Percentiles rank a stretch among this genome's conserved stretches.
Conservation (phyloP, 1,284 basidiomycete species). For the Gymnopus androsaceus region DNA sequence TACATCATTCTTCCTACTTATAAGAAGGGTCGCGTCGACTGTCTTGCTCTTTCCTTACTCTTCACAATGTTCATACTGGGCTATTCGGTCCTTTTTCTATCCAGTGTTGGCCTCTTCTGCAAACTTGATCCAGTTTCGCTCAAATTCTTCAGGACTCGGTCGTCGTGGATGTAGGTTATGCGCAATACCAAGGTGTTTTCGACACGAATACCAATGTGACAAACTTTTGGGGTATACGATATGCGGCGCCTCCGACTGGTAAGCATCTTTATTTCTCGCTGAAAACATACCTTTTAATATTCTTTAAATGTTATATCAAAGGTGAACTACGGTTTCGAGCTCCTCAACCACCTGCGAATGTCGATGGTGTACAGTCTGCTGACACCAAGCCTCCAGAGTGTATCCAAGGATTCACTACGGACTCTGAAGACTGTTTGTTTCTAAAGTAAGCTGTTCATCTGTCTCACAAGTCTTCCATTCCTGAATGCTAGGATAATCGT, state of each 20-base stretch:
- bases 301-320: constrained; percentile 9
- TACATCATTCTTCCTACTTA: too few species aligned
- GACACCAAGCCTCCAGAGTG: constrained; percentile 33
- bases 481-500: background rate
- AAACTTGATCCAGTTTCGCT: too few species aligned
- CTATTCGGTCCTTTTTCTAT: too few species aligned
- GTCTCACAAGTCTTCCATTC: background rate
- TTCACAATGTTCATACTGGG: too few species aligned
- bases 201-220: constrained; percentile 35
- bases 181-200: constrained; percentile 36
- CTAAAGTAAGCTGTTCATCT: constrained; percentile 34
- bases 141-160: too few species aligned
- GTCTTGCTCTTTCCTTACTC: too few species aligned
- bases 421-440: constrained; percentile 44
- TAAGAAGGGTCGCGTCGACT: too few species aligned
- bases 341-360: constrained; percentile 30
- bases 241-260: constrained; percentile 42
- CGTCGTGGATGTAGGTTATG: constrained; percentile 43
- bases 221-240: constrained; percentile 43
- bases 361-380: constrained; percentile 34
- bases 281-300: background rate
- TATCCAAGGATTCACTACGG: constrained; percentile 19
- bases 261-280: background rate
- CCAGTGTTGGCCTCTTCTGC: too few species aligned
- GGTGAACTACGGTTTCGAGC: constrained; percentile 36